Conservation (phyloP, 805 yeast species). For the Nakazawaea siamensis region DNA sequence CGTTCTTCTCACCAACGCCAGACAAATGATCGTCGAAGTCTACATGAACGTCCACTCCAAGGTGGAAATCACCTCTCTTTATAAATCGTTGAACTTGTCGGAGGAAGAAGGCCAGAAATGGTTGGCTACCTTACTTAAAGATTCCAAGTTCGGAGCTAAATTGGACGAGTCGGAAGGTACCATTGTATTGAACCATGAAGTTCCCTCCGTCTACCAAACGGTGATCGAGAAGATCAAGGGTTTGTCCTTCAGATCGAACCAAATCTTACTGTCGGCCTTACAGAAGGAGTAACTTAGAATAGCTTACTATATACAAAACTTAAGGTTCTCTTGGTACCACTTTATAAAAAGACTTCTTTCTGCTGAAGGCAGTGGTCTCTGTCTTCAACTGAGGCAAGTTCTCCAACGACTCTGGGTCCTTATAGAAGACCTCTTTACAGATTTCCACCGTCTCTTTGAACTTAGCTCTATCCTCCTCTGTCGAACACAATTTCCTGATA, state of each 20-base stretch:
- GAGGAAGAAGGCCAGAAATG: slow-evolving; percentile 42
- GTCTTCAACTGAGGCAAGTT: slow-evolving; percentile 23
- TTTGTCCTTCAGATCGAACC: slow-evolving; percentile 49
- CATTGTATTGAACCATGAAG: slow-evolving; percentile 42
- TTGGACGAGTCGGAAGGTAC: slow-evolving; percentile 44
- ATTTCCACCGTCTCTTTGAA: slow-evolving; percentile 59
- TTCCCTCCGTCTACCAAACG: slow-evolving; percentile 54
- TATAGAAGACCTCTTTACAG: slow-evolving; percentile 38
- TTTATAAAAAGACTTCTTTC: slow-evolving; percentile 14
- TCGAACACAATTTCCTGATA: slow-evolving; percentile 41
- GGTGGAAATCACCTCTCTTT: slow-evolving; percentile 36
- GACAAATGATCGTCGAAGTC: slow-evolving; percentile 43
- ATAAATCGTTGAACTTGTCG: slow-evolving; percentile 32
- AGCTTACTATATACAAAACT: slow-evolving; percentile 7
- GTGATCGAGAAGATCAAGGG: slow-evolving; percentile 64
- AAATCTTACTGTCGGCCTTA: slow-evolving; percentile 39
- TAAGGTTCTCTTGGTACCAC: slow-evolving; percentile 22
- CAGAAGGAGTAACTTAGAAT: slow-evolving; percentile 19
- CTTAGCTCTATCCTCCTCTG: slow-evolving; percentile 40
- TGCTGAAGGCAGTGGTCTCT: slow-evolving; percentile 8
- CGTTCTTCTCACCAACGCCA: slow-evolving; percentile 35
- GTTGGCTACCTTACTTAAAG: slow-evolving; percentile 41
- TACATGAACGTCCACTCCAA: slow-evolving; percentile 45
- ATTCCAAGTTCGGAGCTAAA: slow-evolving; percentile 44
- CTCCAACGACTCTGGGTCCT: slow-evolving; percentile 14